These are phyloP conservation scores for Laguncularia racemosa DNA, from an alignment of 345 rosid genomes.

Conservation along the genomic window DNA sequence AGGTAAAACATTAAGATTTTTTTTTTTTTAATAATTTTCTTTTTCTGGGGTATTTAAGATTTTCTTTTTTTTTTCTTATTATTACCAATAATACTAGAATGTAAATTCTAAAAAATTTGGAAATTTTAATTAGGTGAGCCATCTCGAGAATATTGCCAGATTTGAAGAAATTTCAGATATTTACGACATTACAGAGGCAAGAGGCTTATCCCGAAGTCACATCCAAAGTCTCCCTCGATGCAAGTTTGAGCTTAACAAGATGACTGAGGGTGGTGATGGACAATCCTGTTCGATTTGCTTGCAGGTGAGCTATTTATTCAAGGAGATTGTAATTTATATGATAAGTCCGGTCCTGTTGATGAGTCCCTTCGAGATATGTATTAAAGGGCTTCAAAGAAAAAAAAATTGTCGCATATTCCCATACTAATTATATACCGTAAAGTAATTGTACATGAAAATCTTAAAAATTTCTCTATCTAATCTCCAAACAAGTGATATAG, in stretches of 20 bases:
- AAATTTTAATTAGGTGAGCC: slow-evolving; percentile 40
- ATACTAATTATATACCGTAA: too few species aligned
- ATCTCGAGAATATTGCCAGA: slow-evolving; percentile 26
- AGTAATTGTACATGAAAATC: too few species aligned
- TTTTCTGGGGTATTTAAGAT: too few species aligned
- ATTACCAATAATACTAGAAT: not conserved
- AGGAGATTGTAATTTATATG: not conserved
- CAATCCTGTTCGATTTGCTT: slow-evolving; percentile 60
- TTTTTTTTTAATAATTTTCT: too few species aligned
- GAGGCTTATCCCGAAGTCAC: slow-evolving; percentile 30
- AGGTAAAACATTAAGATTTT: slow-evolving; percentile 21
- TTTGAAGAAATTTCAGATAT: slow-evolving; percentile 51
- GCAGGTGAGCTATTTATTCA: slow-evolving; percentile 30
- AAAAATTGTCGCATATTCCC: too few species aligned
- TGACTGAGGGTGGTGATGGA: slow-evolving; percentile 10
- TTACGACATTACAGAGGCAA: slow-evolving; percentile 38
- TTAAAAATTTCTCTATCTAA: too few species aligned
- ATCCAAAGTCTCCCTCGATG: slow-evolving; percentile 40
- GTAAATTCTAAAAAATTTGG: not conserved
- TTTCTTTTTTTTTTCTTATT: too few species aligned
- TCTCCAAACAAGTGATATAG: too few species aligned
- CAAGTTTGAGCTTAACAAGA: slow-evolving; percentile 13
- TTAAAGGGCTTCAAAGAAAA: too few species aligned
- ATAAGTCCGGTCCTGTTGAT: not conserved
- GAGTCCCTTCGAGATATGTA: not conserved